These are phyloP conservation scores for Cryptosporidium ryanae DNA, from an alignment of 169 alveolate genomes.

Conservation along the genomic window DNA sequence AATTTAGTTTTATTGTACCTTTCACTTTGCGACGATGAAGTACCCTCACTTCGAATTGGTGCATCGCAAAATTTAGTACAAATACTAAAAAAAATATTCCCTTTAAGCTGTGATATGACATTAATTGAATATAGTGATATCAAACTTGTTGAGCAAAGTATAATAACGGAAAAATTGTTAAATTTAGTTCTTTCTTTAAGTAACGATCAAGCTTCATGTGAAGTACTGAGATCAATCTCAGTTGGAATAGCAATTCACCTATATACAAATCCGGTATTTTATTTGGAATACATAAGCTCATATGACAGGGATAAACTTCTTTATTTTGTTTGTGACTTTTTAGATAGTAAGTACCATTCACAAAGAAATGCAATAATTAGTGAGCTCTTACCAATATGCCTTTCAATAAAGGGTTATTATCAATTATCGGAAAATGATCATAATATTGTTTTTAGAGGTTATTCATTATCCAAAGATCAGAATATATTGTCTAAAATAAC, in stretches of 20 bases:
- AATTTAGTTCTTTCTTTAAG: conserved; percentile 10
- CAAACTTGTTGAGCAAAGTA: conserved; percentile 43
- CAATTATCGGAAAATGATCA: neutral
- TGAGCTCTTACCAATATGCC: conserved; percentile 31
- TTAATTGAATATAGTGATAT: conserved; percentile 9
- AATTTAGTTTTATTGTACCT: conserved; percentile 30
- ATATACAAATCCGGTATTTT: conserved; percentile 57
- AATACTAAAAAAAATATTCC: conserved; percentile 45
- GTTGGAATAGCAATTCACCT: conserved; percentile 68
- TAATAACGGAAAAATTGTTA: conserved; percentile 60
- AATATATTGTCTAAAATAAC: conserved; percentile 19
- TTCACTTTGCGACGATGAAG: conserved; percentile 71
- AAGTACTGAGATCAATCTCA: conserved; percentile 41
- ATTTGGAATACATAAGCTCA: conserved; percentile 35
- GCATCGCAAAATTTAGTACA: conserved; percentile 57
- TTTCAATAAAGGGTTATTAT: conserved; percentile 33
- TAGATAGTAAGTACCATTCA: conserved; percentile 9
- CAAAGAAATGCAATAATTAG: conserved; percentile 44
- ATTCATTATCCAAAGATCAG: neutral
- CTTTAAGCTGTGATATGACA: conserved; percentile 50
- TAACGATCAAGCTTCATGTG: conserved; percentile 55
- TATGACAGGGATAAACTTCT: conserved; percentile 30
- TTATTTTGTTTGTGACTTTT: conserved; percentile 21
- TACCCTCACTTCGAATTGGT: conserved; percentile 66
- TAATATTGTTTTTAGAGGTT: neutral